Conservation (phyloP, 345 rosid genomes). For the Pugionium cornutum region DNA sequence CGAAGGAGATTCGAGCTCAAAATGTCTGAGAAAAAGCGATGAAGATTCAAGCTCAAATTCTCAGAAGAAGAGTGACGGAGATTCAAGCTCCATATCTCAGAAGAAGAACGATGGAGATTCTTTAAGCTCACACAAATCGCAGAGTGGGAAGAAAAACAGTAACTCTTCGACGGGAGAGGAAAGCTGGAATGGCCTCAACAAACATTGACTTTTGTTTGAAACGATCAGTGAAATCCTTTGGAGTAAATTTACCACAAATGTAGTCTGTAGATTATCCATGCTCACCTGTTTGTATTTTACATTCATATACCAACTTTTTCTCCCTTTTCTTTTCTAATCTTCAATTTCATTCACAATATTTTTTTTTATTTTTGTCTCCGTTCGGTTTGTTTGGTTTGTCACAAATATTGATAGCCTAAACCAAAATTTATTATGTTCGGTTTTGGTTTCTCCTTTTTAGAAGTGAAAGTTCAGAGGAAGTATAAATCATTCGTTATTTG, state of each 20-base stretch:
- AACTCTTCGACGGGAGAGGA: slow-evolving; percentile 33
- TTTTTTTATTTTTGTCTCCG: not conserved
- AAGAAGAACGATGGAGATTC: slow-evolving; percentile 31
- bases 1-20: slow-evolving; percentile 23
- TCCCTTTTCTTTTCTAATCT: too few relatives aligned
- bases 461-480: too few relatives aligned
- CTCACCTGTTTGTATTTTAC: slow-evolving; percentile 33
- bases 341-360: not conserved
- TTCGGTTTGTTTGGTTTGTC: too few relatives aligned
- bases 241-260: slow-evolving; percentile 14
- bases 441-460: too few relatives aligned
- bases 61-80: slow-evolving; percentile 22
- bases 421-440: too few relatives aligned
- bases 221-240: not conserved
- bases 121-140: slow-evolving; percentile 2
- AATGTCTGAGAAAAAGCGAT: slow-evolving; percentile 19
- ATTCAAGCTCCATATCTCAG: not conserved
- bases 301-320: slow-evolving; percentile 13
- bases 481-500: too few relatives aligned
- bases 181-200: slow-evolving; percentile 27
- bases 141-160: slow-evolving; percentile 35
- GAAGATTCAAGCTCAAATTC: slow-evolving; percentile 7
- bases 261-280: slow-evolving; percentile 20
- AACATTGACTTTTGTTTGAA: slow-evolving; percentile 21
- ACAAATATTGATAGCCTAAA: too few relatives aligned